phyloP scores from a whole-genome alignment of 192 early-diverging fungal genomes.

The Backusella sp. region DNA sequence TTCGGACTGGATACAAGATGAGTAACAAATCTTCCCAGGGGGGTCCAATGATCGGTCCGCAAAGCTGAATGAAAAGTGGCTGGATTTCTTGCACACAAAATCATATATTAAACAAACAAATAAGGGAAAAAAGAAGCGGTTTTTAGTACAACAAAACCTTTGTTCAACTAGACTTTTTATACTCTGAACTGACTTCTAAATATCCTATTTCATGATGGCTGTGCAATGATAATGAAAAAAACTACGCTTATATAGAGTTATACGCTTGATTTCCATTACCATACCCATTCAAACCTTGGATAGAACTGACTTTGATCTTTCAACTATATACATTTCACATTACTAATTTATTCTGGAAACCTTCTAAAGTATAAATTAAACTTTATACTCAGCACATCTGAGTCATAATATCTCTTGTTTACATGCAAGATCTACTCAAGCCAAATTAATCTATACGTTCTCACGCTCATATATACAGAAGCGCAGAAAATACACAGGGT shows the following conservation, averaged over 20 bases:
- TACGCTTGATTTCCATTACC: too few relatives aligned
- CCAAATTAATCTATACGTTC: too few relatives aligned
- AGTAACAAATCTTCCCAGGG: conserved; percentile 5
- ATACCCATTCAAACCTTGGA: too few relatives aligned
- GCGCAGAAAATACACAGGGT: too few relatives aligned
- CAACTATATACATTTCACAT: neutral
- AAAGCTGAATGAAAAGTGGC: neutral
- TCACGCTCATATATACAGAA: too few relatives aligned
- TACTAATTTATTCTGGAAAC: neutral
- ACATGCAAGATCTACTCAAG: too few relatives aligned
- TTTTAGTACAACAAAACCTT: neutral
- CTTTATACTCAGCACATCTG: too few relatives aligned
- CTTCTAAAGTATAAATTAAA: too few relatives aligned
- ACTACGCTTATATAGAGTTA: too few relatives aligned
- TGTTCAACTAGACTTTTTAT: neutral
- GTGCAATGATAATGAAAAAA: neutral
- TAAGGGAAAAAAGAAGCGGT: neutral
- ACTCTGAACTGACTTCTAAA: neutral
- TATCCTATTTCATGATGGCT: neutral
- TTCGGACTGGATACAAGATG: neutral
- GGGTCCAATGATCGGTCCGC: neutral
- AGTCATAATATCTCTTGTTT: neutral
- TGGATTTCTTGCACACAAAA: neutral
- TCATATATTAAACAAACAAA: neutral
- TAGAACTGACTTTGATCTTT: too few relatives aligned